Base-by-base conservation (phyloP, 192 early-diverging fungal genomes). In the Paraglomus occultum region DNA sequence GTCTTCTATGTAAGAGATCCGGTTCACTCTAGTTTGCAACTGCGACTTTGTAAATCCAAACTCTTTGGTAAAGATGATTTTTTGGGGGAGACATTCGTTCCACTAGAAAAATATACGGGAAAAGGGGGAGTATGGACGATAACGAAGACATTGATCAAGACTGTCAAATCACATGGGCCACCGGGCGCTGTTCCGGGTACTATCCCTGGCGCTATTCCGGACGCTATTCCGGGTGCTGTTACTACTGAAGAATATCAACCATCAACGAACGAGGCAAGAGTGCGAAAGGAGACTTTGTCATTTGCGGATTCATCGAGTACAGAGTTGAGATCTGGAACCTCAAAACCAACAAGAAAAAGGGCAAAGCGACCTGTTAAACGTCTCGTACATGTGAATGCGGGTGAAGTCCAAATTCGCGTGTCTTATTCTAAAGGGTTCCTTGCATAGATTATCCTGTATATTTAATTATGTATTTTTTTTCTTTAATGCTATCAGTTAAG, bases 71-170 rank as follows among this genome's bases (percentile, higher is more conserved):
- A 68, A 12, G 72, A 68, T 40, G 17, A 59, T 50, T 31, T 69
- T 12, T 42, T 73, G 42, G 72, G 72, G 4, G 72, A 73, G 40
- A 49, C 42, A 5, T 23, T 47, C 39, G 18, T 73, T 43, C 17
- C 48, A 57, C 0, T 68, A 42, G 54, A 57, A 15, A 22, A 18
- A 45, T 73, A 73, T 60, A 31, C 65, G 9, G 22, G 50, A 5
- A 72, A 72, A 52, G 5, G 17, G 18, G 31, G 50, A n/a, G 22
- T 65, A 40, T 72, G 71, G 71, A 63, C 64, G 47, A 57, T 72
- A 31, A 63, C 49, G 12, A 61, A 65, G 23, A 64, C 71, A 10
- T 44, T 72, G 5, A 72, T 62, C 10, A 70, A 49, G n/a, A 7
- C 43, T 53, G n/a, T 55, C n/a, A 15, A 57, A 57, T n/a, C 46